A percentile compares a stretch with the other conserved stretches of the same genome.
Conservation (phyloP, 23 red algal genomes). For the Gracilaria domingensis region DNA sequence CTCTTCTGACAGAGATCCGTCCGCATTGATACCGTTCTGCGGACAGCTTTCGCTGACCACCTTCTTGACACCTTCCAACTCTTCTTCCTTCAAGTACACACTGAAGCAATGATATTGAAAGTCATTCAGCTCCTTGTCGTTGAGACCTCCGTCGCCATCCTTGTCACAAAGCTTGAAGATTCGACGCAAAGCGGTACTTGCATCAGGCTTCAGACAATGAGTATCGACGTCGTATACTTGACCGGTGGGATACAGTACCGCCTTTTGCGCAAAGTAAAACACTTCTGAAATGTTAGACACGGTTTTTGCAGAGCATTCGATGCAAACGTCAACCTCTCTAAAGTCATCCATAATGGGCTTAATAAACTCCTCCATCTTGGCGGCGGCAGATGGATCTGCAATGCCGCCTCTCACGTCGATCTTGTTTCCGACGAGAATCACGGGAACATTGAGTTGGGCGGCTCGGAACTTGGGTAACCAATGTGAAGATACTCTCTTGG, state of each 20-base stretch:
- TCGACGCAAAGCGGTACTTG: conserved; percentile 81
- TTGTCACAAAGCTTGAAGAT: conserved; percentile 97
- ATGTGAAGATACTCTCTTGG: conserved; percentile 68
- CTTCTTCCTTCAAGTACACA: conserved; percentile 81
- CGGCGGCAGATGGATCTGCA: conserved; percentile 62
- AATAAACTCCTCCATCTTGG: conserved; percentile 90
- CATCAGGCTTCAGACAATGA: conserved; percentile 73
- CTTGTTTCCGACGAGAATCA: conserved; percentile 98
- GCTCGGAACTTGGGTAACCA: conserved; percentile 87
- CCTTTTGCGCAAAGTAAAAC: conserved; percentile 97
- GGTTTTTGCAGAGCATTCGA: conserved; percentile 95
- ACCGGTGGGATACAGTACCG: conserved; percentile 94
- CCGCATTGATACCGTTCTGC: conserved; percentile 67
- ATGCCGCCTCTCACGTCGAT: conserved; percentile 83
- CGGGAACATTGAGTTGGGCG: conserved; percentile 65
- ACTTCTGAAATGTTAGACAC: conserved; percentile 97
- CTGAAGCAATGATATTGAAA: conserved; percentile 97
- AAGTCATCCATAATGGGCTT: conserved; percentile 99
- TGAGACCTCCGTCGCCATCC: conserved; percentile 89
- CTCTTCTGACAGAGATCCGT: conserved; percentile 76
- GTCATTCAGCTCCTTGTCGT: conserved; percentile 98
- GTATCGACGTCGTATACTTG: conserved; percentile 91
- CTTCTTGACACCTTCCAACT: conserved; percentile 97
- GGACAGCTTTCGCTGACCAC: conserved; percentile 87
- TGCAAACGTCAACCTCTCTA: conserved; percentile 95